Percentiles rank a stretch among this genome's conserved stretches.
phyloP scores from a whole-genome alignment of 2,329 filamentous ascomycete species.

The Penicillium sp. region DNA sequence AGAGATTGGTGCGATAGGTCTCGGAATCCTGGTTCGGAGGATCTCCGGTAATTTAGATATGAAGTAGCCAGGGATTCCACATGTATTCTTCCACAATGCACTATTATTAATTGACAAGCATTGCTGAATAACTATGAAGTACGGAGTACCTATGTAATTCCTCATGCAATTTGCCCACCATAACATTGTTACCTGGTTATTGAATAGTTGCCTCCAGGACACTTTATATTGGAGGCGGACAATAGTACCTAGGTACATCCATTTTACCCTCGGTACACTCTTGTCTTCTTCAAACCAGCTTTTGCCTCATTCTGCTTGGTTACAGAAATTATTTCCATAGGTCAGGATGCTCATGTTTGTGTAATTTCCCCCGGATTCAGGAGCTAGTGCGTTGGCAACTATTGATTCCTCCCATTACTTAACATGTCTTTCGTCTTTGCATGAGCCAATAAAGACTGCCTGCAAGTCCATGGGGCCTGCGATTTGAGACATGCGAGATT shows the following conservation, averaged over 20 bases:
- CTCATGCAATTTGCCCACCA: neutral
- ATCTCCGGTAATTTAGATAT: neutral
- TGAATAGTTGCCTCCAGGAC: neutral
- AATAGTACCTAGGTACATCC: too few relatives aligned
- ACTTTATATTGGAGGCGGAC: neutral
- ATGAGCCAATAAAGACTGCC: neutral
- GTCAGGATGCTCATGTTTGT: neutral
- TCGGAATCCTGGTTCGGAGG: neutral
- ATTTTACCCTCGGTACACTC: too few relatives aligned
- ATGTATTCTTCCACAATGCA: neutral
- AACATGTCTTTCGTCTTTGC: neutral
- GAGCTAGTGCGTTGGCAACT: too few relatives aligned
- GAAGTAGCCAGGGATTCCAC: neutral
- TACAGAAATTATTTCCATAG: neutral
- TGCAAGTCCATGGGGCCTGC: constrained; percentile 3
- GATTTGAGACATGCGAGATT: neutral
- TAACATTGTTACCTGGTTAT: neutral
- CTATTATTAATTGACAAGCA: neutral
- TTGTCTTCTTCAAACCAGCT: neutral
- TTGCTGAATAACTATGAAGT: too few relatives aligned
- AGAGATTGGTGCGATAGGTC: neutral
- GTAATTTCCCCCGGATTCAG: too few relatives aligned
- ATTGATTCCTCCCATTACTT: neutral
- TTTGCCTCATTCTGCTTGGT: neutral
- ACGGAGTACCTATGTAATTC: neutral